phyloP scores from a whole-genome alignment of 345 rosid species.

The Lagerstroemia speciosa region DNA sequence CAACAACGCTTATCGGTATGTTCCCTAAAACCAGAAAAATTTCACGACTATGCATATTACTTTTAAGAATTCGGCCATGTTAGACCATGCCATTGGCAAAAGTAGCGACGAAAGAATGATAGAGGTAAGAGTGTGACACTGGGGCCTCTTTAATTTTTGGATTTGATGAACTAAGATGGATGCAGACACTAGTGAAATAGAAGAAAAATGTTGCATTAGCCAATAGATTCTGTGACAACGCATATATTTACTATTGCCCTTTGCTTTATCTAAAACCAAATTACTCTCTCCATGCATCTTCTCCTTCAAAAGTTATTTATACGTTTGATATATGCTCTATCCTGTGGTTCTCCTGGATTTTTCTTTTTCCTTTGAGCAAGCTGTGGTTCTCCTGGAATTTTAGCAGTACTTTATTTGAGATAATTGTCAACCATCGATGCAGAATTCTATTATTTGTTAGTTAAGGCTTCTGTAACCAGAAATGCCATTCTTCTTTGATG shows the following conservation, averaged over 20 bases:
- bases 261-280: background rate
- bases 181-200: background rate
- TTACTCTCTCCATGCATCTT: background rate
- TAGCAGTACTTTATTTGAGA: background rate
- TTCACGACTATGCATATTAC: background rate
- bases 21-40: slow-evolving; percentile 7
- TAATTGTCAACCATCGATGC: background rate
- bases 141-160: background rate
- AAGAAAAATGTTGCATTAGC: background rate
- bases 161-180: background rate
- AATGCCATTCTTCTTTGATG: background rate
- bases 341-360: background rate
- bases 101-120: background rate
- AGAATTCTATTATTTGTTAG: background rate
- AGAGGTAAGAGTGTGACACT: background rate
- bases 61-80: background rate
- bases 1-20: slow-evolving; percentile 97
- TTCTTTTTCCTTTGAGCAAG: no score
- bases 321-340: background rate
- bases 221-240: background rate
- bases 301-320: background rate
- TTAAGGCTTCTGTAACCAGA: background rate
- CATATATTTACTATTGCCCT: background rate
- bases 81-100: background rate
- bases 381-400: background rate